Evolutionary conservation across 768 basidiomycete genomes (phyloP).

Genomic region (Neoboletus subvelutipes): DNA sequence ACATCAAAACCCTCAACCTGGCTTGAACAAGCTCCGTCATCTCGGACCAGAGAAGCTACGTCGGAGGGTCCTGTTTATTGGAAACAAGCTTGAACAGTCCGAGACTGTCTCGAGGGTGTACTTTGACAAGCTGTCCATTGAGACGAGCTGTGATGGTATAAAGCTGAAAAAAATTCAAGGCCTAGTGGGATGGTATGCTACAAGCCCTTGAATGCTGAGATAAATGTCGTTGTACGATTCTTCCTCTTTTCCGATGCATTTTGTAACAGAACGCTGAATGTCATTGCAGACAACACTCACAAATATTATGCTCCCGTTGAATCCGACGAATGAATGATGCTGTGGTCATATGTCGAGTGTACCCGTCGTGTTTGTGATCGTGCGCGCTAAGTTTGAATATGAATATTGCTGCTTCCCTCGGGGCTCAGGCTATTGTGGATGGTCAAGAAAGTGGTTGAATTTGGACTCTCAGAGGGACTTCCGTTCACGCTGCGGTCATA

Average conservation of each 20-base stretch:
- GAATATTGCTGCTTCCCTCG: too few species aligned
- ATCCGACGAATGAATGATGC: neutral
- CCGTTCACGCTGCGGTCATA: too few species aligned
- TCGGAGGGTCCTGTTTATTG: constrained; percentile 4
- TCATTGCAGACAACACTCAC: neutral
- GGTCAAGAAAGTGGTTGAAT: too few species aligned
- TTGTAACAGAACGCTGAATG: neutral
- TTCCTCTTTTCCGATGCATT: neutral
- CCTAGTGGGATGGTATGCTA: neutral
- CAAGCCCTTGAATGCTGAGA: neutral
- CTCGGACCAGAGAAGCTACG: neutral
- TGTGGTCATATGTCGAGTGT: neutral
- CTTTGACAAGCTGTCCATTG: neutral
- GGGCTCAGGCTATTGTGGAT: neutral
- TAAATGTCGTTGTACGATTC: neutral
- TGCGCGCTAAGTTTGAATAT: neutral
- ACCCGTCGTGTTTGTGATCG: neutral
- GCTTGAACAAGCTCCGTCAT: neutral
- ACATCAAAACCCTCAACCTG: neutral
- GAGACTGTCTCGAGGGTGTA: neutral
- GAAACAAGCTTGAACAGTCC: neutral
- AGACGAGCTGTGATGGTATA: neutral
- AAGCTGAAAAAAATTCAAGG: neutral
- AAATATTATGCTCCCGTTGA: constrained; percentile 1
- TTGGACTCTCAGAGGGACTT: too few species aligned